Percentiles rank a stretch among this genome's conserved stretches.
phyloP scores from a whole-genome alignment of 768 basidiomycete species.

The Leccinellum luteum region DNA sequence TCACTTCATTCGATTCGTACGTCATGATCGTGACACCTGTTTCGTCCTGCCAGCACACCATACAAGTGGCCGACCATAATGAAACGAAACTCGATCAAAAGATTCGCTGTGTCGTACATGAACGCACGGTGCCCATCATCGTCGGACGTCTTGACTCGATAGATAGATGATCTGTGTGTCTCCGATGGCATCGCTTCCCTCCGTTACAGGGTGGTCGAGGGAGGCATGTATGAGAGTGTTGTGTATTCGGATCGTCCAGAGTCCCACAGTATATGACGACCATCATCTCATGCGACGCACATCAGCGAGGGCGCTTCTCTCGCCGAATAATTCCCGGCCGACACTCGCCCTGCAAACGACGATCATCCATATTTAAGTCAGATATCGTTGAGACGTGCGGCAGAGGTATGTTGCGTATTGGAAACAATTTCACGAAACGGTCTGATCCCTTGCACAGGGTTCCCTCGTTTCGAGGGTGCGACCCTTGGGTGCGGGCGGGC shows the following conservation, averaged over 20 bases:
- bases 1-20: neutral
- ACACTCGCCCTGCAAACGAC: constrained; percentile 1
- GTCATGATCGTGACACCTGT: neutral
- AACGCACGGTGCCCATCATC: neutral
- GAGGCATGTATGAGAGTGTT: neutral
- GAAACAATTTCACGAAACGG: neutral
- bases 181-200: constrained; percentile 3
- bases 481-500: neutral
- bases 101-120: neutral
- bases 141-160: neutral
- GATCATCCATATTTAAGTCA: constrained; percentile 1
- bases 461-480: neutral
- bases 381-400: neutral
- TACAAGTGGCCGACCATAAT: neutral
- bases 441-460: neutral
- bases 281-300: neutral
- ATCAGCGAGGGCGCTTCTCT: neutral
- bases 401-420: neutral
- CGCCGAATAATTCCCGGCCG: neutral
- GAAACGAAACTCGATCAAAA: constrained; percentile 6
- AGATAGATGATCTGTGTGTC: neutral
- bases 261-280: neutral
- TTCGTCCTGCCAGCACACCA: neutral
- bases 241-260: neutral
- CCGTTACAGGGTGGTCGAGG: neutral